A percentile compares a stretch with the other conserved stretches of the same genome.
These are phyloP conservation scores for Ophiostoma ulmi DNA, from an alignment of 2,329 filamentous ascomycete species.

Conservation along the genomic window DNA sequence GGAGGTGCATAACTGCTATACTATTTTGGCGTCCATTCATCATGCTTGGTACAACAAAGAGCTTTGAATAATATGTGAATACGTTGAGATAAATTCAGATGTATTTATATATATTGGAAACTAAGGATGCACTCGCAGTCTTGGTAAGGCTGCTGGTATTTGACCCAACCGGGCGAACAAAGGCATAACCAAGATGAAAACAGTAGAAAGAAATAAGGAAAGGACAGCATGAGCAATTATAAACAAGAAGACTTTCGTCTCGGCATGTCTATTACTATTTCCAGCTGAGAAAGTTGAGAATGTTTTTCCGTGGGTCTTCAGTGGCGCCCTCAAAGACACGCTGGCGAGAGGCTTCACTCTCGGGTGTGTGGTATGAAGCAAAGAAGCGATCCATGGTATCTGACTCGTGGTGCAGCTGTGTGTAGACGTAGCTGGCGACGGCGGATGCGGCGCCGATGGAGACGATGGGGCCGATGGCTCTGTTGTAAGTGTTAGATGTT, in stretches of 20 bases:
- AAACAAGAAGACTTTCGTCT: neutral
- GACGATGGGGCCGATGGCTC: conserved; percentile 25
- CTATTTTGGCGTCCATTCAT: neutral
- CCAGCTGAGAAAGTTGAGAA: conserved; percentile 37
- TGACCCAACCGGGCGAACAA: neutral
- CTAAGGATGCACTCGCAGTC: neutral
- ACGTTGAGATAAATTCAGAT: neutral
- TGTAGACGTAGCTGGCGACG: conserved; percentile 35
- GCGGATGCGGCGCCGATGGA: conserved; percentile 27
- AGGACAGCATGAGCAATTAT: neutral
- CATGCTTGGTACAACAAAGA: neutral
- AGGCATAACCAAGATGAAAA: neutral
- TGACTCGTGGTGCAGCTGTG: conserved; percentile 35
- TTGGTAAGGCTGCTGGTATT: conserved; percentile 12
- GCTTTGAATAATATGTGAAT: neutral
- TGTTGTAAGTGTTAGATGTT: conserved; percentile 20
- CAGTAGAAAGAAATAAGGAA: neutral
- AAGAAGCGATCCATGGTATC: conserved; percentile 38
- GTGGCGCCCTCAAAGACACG: conserved; percentile 34
- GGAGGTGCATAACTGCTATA: neutral
- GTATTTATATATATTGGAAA: neutral
- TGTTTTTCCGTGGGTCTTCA: conserved; percentile 35
- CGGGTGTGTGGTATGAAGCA: conserved; percentile 35
- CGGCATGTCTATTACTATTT: conserved; percentile 15
- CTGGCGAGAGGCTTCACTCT: conserved; percentile 36